These are phyloP conservation scores for Actinomortierella wolfii DNA, from an alignment of 371 early-diverging fungal genomes.

Conservation along the genomic window DNA sequence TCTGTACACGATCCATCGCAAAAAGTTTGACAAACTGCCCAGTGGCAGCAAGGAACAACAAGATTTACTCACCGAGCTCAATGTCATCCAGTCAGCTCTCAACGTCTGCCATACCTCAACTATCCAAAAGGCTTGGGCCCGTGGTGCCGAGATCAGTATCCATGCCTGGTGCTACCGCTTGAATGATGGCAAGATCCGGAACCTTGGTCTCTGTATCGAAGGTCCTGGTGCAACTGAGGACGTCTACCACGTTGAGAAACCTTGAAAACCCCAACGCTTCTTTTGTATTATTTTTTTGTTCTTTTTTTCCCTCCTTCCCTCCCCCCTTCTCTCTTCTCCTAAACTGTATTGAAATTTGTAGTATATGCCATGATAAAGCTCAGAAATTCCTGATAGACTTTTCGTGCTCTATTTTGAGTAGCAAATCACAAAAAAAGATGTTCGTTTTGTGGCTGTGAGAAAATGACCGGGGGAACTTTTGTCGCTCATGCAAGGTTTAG, in stretches of 20 bases:
- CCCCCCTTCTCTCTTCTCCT: no score
- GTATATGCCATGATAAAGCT: no score
- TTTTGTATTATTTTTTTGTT: no score
- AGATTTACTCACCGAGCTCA: conserved; percentile 70
- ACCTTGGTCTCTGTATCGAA: conserved; percentile 37
- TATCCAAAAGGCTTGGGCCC: conserved; percentile 85
- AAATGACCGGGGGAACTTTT: no score
- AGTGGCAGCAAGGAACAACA: conserved; percentile 50
- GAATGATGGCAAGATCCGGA: conserved; percentile 41
- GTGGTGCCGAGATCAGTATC: conserved; percentile 77
- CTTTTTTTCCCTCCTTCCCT: no score
- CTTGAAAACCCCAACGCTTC: no score
- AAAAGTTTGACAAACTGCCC: conserved; percentile 53
- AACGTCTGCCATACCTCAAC: conserved; percentile 77
- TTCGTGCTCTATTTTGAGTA: no score
- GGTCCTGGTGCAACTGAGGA: conserved; percentile 43
- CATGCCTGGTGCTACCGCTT: conserved; percentile 86
- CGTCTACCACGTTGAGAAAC: conserved; percentile 29
- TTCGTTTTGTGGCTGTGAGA: no score
- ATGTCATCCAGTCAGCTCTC: conserved; percentile 75
- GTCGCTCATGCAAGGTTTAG: no score
- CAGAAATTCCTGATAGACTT: no score
- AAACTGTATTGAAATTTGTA: no score
- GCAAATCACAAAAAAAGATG: no score
- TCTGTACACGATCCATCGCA: conserved; percentile 65